A percentile compares a stretch with the other conserved stretches of the same genome.
Conservation (phyloP, 108 stramenopile genomes). For the Nannochloropsis gaditana region DNA sequence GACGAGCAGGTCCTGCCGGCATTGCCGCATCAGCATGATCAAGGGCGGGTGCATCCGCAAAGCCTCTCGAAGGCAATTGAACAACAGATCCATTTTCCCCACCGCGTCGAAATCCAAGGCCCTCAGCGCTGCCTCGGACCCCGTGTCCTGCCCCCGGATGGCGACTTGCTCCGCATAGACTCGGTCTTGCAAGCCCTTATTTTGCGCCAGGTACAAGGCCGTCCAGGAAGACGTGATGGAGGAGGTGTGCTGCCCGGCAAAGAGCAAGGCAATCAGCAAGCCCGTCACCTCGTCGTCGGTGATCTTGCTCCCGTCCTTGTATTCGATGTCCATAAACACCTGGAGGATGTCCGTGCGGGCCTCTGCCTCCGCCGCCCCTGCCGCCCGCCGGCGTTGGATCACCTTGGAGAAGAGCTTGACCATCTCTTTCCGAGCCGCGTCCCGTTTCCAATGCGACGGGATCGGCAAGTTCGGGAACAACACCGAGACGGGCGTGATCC, state of each 20-base stretch:
- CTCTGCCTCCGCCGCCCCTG: constrained; percentile 59
- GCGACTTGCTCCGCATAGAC: constrained; percentile 69
- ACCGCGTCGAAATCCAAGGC: constrained; percentile 60
- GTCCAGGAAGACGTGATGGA: constrained; percentile 97
- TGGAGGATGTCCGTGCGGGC: constrained; percentile 89
- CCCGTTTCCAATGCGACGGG: constrained; percentile 68
- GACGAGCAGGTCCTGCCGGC: constrained; percentile 72
- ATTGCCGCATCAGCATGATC: constrained; percentile 92
- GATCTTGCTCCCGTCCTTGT: constrained; percentile 83
- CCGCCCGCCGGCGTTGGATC: constrained; percentile 71
- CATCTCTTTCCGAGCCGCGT: constrained; percentile 70
- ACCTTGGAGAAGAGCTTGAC: constrained; percentile 82
- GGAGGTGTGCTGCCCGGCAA: constrained; percentile 98
- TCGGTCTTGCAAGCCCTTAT: constrained; percentile 69
- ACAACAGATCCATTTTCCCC: constrained; percentile 74
- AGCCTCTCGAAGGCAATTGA: constrained; percentile 91
- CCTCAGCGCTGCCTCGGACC: background rate
- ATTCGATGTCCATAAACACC: constrained; percentile 93
- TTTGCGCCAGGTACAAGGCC: constrained; percentile 69
- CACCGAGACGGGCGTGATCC: constrained; percentile 92
- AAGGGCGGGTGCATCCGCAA: constrained; percentile 93
- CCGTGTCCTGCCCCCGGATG: constrained; percentile 32
- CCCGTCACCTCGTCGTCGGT: constrained; percentile 94
- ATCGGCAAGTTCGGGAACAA: constrained; percentile 94
- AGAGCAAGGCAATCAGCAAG: constrained; percentile 90